phyloP scores from a whole-genome alignment of 2,329 filamentous ascomycete genomes.

The Pseudocercospora vitis region DNA sequence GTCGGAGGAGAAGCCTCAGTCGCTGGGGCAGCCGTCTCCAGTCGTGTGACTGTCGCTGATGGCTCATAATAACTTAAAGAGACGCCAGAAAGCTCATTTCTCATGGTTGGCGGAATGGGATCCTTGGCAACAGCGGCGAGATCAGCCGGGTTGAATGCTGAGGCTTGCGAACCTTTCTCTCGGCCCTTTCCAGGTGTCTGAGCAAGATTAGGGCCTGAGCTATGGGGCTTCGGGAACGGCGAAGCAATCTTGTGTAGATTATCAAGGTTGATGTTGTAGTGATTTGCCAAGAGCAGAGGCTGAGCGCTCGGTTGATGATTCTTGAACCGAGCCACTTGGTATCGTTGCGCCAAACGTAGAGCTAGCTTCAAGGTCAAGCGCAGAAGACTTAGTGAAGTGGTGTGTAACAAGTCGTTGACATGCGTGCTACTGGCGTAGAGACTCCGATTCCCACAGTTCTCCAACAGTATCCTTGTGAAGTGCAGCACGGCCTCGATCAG shows the following conservation, averaged over 20 bases:
- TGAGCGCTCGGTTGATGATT: constrained; percentile 60
- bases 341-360: constrained; percentile 85
- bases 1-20: constrained; percentile 44
- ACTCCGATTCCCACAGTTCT: constrained; percentile 95
- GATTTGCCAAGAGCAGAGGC: constrained; percentile 72
- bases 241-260: constrained; percentile 79
- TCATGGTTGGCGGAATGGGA: constrained; percentile 47
- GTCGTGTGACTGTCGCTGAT: constrained; percentile 34
- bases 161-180: constrained; percentile 61
- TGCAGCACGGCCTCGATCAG: constrained; percentile 76
- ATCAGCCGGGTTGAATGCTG: constrained; percentile 76
- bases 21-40: constrained; percentile 52
- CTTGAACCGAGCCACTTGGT: constrained; percentile 78
- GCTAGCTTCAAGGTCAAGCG: constrained; percentile 76
- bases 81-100: constrained; percentile 76
- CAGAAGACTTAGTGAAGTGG: constrained; percentile 76
- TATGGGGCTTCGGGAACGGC: constrained; percentile 71
- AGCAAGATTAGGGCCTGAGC: constrained; percentile 54
- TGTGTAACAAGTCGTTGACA: constrained; percentile 84
- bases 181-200: constrained; percentile 67
- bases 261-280: constrained; percentile 73
- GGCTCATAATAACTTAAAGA: constrained; percentile 74
- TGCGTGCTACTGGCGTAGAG: constrained; percentile 92
- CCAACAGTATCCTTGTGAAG: constrained; percentile 84
- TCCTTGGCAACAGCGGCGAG: constrained; percentile 70